phyloP scores from a whole-genome alignment of 805 yeast species.

The Candida broadrunensis region DNA sequence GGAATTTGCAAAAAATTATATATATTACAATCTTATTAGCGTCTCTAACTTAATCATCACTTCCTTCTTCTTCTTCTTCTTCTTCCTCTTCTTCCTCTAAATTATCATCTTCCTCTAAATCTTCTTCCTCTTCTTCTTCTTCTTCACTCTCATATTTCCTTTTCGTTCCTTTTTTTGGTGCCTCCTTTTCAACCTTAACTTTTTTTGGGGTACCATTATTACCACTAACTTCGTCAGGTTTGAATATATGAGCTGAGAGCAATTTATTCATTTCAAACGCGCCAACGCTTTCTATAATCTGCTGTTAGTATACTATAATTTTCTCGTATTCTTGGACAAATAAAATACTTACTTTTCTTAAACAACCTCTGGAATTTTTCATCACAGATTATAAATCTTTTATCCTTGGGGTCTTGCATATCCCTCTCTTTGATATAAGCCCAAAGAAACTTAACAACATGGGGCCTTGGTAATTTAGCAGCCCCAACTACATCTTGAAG shows the following conservation, averaged over 20 bases:
- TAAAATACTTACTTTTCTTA: conserved; percentile 44
- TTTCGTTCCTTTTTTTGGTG: too few species aligned
- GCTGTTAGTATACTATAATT: too few species aligned
- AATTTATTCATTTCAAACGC: conserved; percentile 60
- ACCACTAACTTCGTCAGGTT: conserved; percentile 23
- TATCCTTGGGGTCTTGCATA: conserved; percentile 66
- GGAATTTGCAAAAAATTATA: too few species aligned
- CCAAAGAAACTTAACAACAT: conserved; percentile 71
- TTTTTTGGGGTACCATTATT: too few species aligned
- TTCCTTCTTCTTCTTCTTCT: too few species aligned
- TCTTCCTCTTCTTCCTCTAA: too few species aligned
- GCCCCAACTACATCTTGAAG: conserved; percentile 47
- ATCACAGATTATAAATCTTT: conserved; percentile 64
- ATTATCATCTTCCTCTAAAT: too few species aligned
- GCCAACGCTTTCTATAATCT: conserved; percentile 36
- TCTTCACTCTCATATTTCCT: too few species aligned
- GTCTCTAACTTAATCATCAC: too few species aligned
- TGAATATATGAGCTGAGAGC: conserved; percentile 48
- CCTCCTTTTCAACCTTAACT: not conserved
- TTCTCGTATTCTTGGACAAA: too few species aligned
- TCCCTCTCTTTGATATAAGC: conserved; percentile 59
- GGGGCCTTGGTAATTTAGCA: conserved; percentile 55
- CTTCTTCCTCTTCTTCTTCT: too few species aligned
- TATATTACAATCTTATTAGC: too few species aligned
- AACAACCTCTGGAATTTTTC: conserved; percentile 54